phyloP scores from a whole-genome alignment of 305 asterid genomes.

The Fraxinus sp. region DNA sequence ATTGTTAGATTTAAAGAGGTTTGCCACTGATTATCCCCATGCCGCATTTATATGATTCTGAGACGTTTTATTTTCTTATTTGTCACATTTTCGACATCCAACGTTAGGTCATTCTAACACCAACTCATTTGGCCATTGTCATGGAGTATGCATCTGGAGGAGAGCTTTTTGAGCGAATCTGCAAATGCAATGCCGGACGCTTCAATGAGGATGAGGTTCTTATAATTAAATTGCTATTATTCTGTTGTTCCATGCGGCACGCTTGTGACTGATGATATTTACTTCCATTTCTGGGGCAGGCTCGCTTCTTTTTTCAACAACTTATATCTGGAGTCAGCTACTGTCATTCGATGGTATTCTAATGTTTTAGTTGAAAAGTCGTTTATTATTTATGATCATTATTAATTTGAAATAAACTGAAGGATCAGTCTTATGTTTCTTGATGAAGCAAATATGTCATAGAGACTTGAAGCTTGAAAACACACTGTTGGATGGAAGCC shows the following conservation, averaged over 20 bases:
- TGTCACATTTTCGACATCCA: conserved; percentile 14
- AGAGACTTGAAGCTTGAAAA: conserved; percentile 89
- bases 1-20: conserved; percentile 82
- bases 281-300: conserved; percentile 36
- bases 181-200: conserved; percentile 79
- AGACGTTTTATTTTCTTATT: not conserved
- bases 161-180: conserved; percentile 80
- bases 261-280: conserved; percentile 7
- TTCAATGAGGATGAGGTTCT: conserved; percentile 88
- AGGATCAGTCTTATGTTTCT: conserved; percentile 26
- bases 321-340: conserved; percentile 82
- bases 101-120: conserved; percentile 74
- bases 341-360: conserved; percentile 61
- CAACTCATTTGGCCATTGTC: conserved; percentile 88
- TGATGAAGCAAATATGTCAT: conserved; percentile 79
- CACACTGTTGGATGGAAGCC: conserved; percentile 83
- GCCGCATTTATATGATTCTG: not conserved
- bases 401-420: conserved; percentile 3
- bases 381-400: not conserved
- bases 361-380: conserved; percentile 7
- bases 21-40: conserved; percentile 13
- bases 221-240: conserved; percentile 15
- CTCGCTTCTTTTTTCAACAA: conserved; percentile 74
- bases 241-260: not conserved
- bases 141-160: conserved; percentile 98